phyloP scores from a whole-genome alignment of 176 grass and related monocot species.

The Luzula sylvatica region DNA sequence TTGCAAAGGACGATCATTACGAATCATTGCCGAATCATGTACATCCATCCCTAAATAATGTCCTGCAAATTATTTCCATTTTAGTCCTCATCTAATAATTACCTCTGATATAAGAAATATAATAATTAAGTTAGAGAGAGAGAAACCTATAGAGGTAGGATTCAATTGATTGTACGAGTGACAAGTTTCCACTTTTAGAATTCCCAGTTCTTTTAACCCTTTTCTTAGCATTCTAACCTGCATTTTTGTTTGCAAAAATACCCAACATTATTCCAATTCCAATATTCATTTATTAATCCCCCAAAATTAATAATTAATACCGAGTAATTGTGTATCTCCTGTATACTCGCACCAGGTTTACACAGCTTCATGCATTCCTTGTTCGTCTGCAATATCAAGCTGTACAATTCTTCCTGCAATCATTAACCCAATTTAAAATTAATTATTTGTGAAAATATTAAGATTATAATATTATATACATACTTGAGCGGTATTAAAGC shows the following conservation, averaged over 20 bases:
- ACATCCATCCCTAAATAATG: slow-evolving; percentile 93
- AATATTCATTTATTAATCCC: background rate
- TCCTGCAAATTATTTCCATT: slow-evolving; percentile 30
- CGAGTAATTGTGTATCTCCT: slow-evolving; percentile 67
- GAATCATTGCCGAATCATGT: slow-evolving; percentile 55
- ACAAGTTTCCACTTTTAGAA: slow-evolving; percentile 53
- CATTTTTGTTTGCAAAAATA: background rate
- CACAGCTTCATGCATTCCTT: slow-evolving; percentile 96
- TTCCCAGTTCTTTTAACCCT: slow-evolving; percentile 72
- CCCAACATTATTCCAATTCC: background rate
- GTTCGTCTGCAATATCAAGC: slow-evolving; percentile 87
- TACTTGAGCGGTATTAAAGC: slow-evolving; percentile 82
- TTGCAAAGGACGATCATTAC: slow-evolving; percentile 44
- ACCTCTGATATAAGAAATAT: slow-evolving; percentile 24
- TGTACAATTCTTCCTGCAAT: slow-evolving; percentile 78
- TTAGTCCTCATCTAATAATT: background rate
- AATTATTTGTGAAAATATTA: background rate
- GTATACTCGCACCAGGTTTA: slow-evolving; percentile 67
- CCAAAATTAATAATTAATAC: slow-evolving; percentile 25
- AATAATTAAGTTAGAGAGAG: background rate
- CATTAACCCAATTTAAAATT: background rate
- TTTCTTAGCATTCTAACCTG: slow-evolving; percentile 71
- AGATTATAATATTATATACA: background rate
- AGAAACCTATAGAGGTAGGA: slow-evolving; percentile 82
- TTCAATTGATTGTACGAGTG: slow-evolving; percentile 70